Evolutionary conservation across 2,329 filamentous ascomycete genomes (phyloP).

Genomic region (Diaporthe capsici): DNA sequence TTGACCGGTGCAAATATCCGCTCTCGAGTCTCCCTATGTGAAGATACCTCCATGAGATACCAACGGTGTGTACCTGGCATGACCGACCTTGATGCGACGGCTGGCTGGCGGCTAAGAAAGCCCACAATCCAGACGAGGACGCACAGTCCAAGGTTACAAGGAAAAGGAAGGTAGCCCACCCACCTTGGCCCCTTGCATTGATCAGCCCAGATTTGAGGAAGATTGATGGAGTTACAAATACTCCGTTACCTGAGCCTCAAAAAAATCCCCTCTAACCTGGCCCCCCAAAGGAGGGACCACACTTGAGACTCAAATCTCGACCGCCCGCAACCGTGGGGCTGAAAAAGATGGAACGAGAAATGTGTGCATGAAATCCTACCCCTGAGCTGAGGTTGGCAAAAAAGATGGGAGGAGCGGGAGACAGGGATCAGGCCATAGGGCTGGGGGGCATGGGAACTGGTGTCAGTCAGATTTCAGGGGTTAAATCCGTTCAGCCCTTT

Average conservation of each 20-base stretch:
- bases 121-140: background rate
- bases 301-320: constrained; percentile 16
- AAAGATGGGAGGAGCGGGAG: constrained; percentile 9
- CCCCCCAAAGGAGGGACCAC: background rate
- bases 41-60: background rate
- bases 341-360: background rate
- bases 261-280: background rate
- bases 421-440: constrained; percentile 31
- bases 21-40: background rate
- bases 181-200: constrained; percentile 1
- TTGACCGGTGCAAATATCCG: no score
- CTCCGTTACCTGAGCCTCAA: constrained; percentile 22
- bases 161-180: background rate
- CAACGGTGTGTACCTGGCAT: background rate
- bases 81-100: background rate
- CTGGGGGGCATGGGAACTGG: background rate
- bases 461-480: constrained; percentile 25
- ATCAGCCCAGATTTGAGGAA: constrained; percentile 20
- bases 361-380: constrained; percentile 18
- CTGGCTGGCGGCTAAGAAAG: background rate
- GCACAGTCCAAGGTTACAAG: constrained; percentile 7
- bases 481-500: constrained; percentile 11
- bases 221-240: constrained; percentile 6
- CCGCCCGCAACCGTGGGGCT: constrained; percentile 23
- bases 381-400: constrained; percentile 10